Conservation (phyloP, 208 protist genomes). For the Acanthamoeba lenticulata region DNA sequence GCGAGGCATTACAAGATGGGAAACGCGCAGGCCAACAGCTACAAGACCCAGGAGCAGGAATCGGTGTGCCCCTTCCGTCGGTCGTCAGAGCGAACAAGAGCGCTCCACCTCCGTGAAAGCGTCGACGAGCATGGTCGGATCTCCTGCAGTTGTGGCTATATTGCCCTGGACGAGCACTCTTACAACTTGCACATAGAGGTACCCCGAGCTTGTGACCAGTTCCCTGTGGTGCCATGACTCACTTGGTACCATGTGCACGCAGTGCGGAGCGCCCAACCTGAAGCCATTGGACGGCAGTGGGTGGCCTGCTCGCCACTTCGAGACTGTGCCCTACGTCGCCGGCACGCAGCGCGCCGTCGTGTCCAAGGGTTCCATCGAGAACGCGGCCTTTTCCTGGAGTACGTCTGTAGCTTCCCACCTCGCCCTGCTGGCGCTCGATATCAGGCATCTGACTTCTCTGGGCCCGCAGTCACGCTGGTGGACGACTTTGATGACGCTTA, state of each 20-base stretch:
- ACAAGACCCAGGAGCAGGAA: no score
- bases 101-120: not conserved
- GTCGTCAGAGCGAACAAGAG: no score
- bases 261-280: not conserved
- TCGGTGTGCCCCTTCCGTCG: no score
- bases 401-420: not conserved
- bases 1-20: no score
- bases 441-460: not conserved
- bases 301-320: slow-evolving; percentile 35
- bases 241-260: not conserved
- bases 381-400: slow-evolving; percentile 21
- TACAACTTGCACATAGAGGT: slow-evolving; percentile 57
- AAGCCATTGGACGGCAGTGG: not conserved
- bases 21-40: no score
- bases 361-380: not conserved
- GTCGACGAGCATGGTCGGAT: not conserved
- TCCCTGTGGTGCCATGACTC: not conserved
- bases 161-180: not conserved
- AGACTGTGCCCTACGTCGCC: slow-evolving; percentile 29
- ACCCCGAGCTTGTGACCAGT: not conserved
- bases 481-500: not conserved
- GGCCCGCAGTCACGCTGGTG: not conserved
- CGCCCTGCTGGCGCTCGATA: not conserved
- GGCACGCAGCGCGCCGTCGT: slow-evolving; percentile 4
- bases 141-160: not conserved